A percentile compares a stretch with the other conserved stretches of the same genome.
These are phyloP conservation scores for Wallemia mellicola DNA, from an alignment of 1,284 basidiomycete genomes.

Conservation along the genomic window DNA sequence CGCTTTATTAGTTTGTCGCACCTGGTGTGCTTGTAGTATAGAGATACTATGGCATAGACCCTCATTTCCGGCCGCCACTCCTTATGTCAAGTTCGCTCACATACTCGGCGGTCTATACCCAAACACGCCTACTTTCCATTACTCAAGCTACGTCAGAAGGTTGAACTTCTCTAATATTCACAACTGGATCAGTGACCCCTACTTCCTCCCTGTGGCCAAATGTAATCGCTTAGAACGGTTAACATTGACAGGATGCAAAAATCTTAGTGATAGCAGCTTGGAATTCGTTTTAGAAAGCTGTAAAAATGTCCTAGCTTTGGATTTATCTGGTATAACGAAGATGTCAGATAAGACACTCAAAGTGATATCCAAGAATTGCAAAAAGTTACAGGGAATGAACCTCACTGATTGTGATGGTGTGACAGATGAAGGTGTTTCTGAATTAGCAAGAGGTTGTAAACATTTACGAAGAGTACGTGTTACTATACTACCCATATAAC, in stretches of 20 bases:
- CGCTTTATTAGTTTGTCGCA: slow-evolving; percentile 51
- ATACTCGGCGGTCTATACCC: slow-evolving; percentile 21
- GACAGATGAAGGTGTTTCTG: slow-evolving; percentile 43
- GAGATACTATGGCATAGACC: slow-evolving; percentile 90
- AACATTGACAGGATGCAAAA: slow-evolving; percentile 55
- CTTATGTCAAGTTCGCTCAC: slow-evolving; percentile 45
- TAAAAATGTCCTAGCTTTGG: slow-evolving; percentile 24
- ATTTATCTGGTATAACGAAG: slow-evolving; percentile 30
- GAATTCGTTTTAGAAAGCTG: slow-evolving; percentile 29
- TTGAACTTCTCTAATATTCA: slow-evolving; percentile 61
- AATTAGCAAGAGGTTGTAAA: slow-evolving; percentile 42
- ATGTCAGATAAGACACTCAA: slow-evolving; percentile 29
- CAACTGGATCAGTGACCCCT: slow-evolving; percentile 40
- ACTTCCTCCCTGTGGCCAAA: slow-evolving; percentile 37
- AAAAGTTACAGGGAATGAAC: slow-evolving; percentile 71
- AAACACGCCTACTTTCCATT: slow-evolving; percentile 43
- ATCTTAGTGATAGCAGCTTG: slow-evolving; percentile 38
- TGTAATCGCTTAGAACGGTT: slow-evolving; percentile 72
- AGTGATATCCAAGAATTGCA: slow-evolving; percentile 36
- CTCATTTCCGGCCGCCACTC: slow-evolving; percentile 33
- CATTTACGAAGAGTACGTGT: slow-evolving; percentile 30
- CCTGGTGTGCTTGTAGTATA: slow-evolving; percentile 85
- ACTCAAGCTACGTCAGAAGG: slow-evolving; percentile 59
- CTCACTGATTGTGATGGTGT: slow-evolving; percentile 54
- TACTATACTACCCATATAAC: neutral